phyloP scores from a whole-genome alignment of 805 yeast species.

The Blastobotrys chiropterorum region DNA sequence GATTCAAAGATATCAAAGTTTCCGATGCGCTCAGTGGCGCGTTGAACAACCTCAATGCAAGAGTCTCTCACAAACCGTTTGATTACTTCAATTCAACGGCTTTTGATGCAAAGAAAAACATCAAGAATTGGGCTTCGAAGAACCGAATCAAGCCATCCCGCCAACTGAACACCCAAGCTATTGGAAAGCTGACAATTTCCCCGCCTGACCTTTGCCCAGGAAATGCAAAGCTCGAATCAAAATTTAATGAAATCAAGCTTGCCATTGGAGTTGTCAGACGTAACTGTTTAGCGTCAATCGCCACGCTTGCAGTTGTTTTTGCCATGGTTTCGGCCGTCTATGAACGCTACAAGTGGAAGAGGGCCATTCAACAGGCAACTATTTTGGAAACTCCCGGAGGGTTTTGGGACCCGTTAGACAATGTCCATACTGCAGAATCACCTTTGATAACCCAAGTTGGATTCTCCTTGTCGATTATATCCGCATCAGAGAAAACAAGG shows the following conservation, averaged over 20 bases:
- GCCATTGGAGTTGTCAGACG: not conserved
- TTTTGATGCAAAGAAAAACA: not conserved
- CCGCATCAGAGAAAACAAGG: not conserved
- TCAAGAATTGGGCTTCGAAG: not conserved
- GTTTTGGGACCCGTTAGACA: constrained; percentile 12
- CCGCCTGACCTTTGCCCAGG: constrained; percentile 1
- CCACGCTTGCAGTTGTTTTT: constrained; percentile 10
- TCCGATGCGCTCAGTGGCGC: constrained; percentile 4
- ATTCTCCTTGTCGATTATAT: not conserved
- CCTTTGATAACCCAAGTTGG: constrained; percentile 8
- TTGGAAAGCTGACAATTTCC: constrained; percentile 6
- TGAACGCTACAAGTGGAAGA: constrained; percentile 12
- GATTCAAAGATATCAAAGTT: constrained; percentile 8
- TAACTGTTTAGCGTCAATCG: constrained; percentile 5
- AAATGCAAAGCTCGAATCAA: constrained; percentile 1
- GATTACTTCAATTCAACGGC: constrained; percentile 6
- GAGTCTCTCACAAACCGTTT: not conserved
- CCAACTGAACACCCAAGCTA: constrained; percentile 2
- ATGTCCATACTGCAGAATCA: constrained; percentile 6
- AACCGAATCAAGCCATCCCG: not conserved
- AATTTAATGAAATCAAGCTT: not conserved
- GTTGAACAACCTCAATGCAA: not conserved
- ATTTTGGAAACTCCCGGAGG: constrained; percentile 10
- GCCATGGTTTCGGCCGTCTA: constrained; percentile 6
- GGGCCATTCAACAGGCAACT: constrained; percentile 6